Evolutionary conservation across 306 rosid genomes (phyloP).

Genomic region (Coriaria nepalensis): DNA sequence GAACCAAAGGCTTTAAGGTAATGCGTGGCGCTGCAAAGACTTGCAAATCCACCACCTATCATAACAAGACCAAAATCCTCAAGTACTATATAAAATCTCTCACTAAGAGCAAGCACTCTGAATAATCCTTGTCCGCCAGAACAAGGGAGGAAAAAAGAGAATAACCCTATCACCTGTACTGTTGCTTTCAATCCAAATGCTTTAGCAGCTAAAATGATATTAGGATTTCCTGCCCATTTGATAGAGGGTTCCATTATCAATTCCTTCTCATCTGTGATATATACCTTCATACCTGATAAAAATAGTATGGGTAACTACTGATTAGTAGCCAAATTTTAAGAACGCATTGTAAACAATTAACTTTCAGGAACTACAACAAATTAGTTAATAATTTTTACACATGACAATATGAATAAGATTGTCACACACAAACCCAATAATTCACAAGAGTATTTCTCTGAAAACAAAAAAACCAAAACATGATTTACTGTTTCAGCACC

Average conservation of each 20-base stretch:
- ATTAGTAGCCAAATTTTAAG: not conserved
- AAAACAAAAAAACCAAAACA: not conserved
- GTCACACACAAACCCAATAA: not conserved
- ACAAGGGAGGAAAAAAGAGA: not conserved
- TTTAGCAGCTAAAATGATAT: slow-evolving; percentile 52
- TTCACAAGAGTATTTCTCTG: not conserved
- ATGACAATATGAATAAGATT: not conserved
- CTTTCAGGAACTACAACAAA: not conserved
- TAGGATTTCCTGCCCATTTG: slow-evolving; percentile 94
- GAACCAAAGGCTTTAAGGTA: slow-evolving; percentile 91
- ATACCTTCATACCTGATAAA: slow-evolving; percentile 72
- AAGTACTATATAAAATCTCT: not conserved
- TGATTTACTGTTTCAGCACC: not conserved
- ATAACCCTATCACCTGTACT: slow-evolving; percentile 33
- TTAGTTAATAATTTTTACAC: too few relatives aligned
- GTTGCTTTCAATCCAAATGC: slow-evolving; percentile 92
- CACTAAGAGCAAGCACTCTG: too few relatives aligned
- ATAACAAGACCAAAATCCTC: slow-evolving; percentile 8
- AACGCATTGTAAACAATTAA: not conserved
- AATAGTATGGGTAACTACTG: not conserved
- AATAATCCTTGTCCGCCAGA: too few relatives aligned
- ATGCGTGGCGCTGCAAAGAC: slow-evolving; percentile 65
- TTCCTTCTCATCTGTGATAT: slow-evolving; percentile 83
- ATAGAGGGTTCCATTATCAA: slow-evolving; percentile 81
- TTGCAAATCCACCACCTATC: slow-evolving; percentile 75